These are phyloP conservation scores for Eucalyptus cloeziana DNA, from an alignment of 345 rosid genomes.

Conservation along the genomic window DNA sequence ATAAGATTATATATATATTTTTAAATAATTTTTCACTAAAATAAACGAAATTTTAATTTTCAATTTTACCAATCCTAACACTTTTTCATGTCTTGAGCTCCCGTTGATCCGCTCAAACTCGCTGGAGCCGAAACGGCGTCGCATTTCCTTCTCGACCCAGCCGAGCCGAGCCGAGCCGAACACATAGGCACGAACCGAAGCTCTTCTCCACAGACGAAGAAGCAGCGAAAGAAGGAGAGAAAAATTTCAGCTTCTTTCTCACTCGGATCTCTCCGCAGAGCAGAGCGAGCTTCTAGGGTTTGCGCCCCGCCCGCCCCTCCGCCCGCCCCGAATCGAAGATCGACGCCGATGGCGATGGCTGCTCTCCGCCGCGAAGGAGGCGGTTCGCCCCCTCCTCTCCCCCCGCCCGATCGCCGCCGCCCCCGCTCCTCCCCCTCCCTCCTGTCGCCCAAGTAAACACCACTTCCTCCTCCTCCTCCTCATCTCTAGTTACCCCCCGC, in stretches of 20 bases:
- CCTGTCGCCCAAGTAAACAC: not conserved
- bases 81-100: not conserved
- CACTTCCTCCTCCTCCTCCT: not conserved
- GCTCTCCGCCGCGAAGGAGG: slow-evolving; percentile 69
- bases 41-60: not conserved
- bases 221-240: not conserved
- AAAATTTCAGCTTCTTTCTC: not conserved
- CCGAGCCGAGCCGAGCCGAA: not conserved
- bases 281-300: not conserved
- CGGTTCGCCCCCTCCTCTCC: slow-evolving; percentile 47
- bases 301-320: not conserved
- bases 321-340: not conserved
- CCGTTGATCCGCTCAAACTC: not conserved
- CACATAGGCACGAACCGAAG: not conserved
- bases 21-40: no score
- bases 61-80: fast-evolving
- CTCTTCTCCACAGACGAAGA: not conserved
- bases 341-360: slow-evolving; percentile 56
- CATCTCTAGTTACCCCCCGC: not conserved
- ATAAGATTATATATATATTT: no score
- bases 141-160: not conserved
- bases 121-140: not conserved
- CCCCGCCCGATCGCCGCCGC: slow-evolving; percentile 46
- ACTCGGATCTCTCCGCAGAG: not conserved
- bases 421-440: slow-evolving; percentile 20